Evolutionary conservation across 805 yeast genomes (phyloP).

Genomic region (Candida nonsorbophila): DNA sequence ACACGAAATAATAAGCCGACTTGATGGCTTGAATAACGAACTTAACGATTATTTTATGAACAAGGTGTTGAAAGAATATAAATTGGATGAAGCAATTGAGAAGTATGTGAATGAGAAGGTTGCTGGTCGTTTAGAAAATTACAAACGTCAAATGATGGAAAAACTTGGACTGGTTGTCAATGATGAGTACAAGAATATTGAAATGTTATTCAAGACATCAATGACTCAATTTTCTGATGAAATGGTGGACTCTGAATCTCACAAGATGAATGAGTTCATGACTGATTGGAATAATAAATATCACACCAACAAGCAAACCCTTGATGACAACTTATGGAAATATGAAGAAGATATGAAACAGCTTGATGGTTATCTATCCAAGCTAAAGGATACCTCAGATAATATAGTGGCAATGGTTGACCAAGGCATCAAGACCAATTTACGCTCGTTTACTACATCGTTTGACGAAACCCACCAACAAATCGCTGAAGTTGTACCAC

Average conservation of each 20-base stretch:
- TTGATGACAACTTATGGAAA: too few species aligned
- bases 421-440: constrained; percentile 1
- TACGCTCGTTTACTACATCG: too few species aligned
- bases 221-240: constrained; percentile 6
- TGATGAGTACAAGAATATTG: constrained; percentile 3
- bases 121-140: too few species aligned
- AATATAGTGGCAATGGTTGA: not conserved
- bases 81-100: not conserved
- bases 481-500: too few species aligned
- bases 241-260: too few species aligned
- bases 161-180: too few species aligned
- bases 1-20: constrained; percentile 3
- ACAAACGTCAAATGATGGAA: too few species aligned
- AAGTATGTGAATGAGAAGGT: constrained; percentile 2
- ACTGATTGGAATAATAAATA: not conserved
- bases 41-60: constrained; percentile 6
- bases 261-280: not conserved
- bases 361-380: not conserved
- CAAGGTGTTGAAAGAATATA: constrained; percentile 2
- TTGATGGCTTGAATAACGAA: constrained; percentile 3
- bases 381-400: not conserved
- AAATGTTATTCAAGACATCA: constrained; percentile 6
- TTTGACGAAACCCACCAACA: not conserved
- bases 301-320: too few species aligned
- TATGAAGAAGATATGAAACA: not conserved